A percentile compares a stretch with the other conserved stretches of the same genome.
These are phyloP conservation scores for Penicillium sp. DNA, from an alignment of 2,329 filamentous ascomycete species.

Conservation along the genomic window DNA sequence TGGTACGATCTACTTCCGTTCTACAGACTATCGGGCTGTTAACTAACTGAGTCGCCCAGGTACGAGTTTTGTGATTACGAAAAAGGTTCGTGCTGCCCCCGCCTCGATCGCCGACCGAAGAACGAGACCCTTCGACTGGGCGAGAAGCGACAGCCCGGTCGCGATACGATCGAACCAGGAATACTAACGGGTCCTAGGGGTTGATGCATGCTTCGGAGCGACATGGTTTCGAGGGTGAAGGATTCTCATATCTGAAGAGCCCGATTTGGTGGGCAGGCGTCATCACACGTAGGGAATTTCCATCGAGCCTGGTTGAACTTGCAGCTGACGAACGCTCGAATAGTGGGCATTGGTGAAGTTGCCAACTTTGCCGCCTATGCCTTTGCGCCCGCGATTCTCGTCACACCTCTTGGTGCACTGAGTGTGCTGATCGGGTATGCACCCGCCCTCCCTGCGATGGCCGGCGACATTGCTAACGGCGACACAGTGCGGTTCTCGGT, in stretches of 20 bases:
- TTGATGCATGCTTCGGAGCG: constrained; percentile 85
- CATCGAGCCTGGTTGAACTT: constrained; percentile 3
- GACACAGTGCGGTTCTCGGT: constrained; percentile 73
- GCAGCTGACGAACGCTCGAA: neutral
- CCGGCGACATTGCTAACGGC: constrained; percentile 20
- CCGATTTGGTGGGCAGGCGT: constrained; percentile 99
- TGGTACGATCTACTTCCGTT: constrained; percentile 27
- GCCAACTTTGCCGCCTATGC: constrained; percentile 98
- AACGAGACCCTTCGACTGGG: neutral
- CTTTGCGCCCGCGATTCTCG: constrained; percentile 96
- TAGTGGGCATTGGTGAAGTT: constrained; percentile 88
- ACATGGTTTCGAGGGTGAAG: constrained; percentile 95
- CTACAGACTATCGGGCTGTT: neutral
- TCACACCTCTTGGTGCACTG: constrained; percentile 89
- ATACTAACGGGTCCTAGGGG: constrained; percentile 55
- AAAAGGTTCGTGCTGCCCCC: constrained; percentile 66
- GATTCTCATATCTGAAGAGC: constrained; percentile 88
- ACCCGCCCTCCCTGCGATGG: neutral
- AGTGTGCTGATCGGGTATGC: constrained; percentile 81
- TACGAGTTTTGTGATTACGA: constrained; percentile 97
- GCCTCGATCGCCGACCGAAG: constrained; percentile 6
- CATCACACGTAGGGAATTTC: constrained; percentile 66
- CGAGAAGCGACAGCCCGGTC: neutral
- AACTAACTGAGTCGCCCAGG: constrained; percentile 51
- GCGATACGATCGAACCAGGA: neutral